These are phyloP conservation scores for Rubus idaeus DNA, from an alignment of 306 rosid species.

Conservation along the genomic window DNA sequence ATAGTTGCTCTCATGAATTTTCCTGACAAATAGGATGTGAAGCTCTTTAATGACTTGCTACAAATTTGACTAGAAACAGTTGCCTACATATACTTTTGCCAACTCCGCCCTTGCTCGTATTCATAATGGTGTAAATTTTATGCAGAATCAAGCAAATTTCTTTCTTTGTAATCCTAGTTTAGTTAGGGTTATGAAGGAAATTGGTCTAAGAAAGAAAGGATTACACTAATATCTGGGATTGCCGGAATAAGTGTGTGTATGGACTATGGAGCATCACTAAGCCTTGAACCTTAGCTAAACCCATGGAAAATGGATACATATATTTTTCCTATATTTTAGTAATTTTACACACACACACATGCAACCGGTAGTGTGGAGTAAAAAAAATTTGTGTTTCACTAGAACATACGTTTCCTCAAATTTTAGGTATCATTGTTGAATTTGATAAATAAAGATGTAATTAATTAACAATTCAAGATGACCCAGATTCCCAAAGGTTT, in stretches of 20 bases:
- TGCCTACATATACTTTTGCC: not conserved
- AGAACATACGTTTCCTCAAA: not conserved
- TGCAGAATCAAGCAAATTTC: no score
- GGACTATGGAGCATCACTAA: not conserved
- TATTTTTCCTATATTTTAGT: not conserved
- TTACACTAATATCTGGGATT: conserved; percentile 16
- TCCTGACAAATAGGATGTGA: no score
- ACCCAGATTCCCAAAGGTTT: conserved; percentile 35
- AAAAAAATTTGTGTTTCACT: no score
- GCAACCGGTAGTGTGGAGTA: not conserved
- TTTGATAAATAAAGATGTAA: conserved; percentile 40
- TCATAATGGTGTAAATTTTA: no score
- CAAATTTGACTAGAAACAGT: not conserved
- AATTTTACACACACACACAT: not conserved
- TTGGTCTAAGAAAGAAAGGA: not conserved
- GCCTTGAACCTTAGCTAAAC: not conserved
- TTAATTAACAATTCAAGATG: conserved; percentile 35
- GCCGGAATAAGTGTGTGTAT: not conserved
- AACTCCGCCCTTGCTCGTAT: no score
- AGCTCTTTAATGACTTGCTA: no score
- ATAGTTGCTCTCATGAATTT: no score
- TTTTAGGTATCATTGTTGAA: conserved; percentile 32
- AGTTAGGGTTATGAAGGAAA: no score
- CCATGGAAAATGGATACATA: no score
- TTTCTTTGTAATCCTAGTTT: no score